Base-by-base conservation (phyloP, 805 yeast species). In the Saccharomycopsis lassenensis region DNA sequence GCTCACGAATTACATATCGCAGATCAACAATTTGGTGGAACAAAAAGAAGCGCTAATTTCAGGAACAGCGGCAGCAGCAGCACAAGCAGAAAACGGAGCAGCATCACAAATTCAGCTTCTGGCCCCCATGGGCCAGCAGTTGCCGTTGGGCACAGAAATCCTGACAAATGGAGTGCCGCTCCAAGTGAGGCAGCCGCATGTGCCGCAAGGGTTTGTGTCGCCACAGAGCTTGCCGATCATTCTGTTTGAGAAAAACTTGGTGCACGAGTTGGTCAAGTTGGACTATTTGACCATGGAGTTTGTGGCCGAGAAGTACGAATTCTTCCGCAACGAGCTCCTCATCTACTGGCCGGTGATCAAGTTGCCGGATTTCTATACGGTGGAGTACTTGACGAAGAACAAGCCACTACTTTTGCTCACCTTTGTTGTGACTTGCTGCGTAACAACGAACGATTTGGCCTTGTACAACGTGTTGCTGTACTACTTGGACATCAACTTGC, bases 281-380 rank as follows among this genome's bases (percentile, higher is more conserved):
- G 54, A 54, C 12, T 49, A 65, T 4, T 30, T 68, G 4, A 38
- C 56, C 4, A 45, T 52, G 7, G 54, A 55, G 4, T 66, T 62
- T 23, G 58, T 67, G 2, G 48, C 50, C 19, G 37, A 42, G 10
- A 54, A 69, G 43, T 61, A 50, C 36, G 42, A 48, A 5, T 52
- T 45, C 33, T 71, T 69, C 42, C 46, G 57, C 10, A 32, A 52
- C 5, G 57, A 62, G 8, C 55, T 69, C 52, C 47, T 65, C 11
- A 55, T 62, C 8, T 67, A 55, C 47, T 71, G 69, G 62, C 77
- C 77, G 6, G 57, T 67, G 28, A 54, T 67, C 3, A 57, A 69
- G 11, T 49, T 70, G 21, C 65, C 74, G 0, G 22, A 36, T 1
- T 40, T 48, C 26, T 56, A 56, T 21, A 52, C 59, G 11, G 69